Evolutionary conservation across 345 rosid species (phyloP).

Genomic region (Linum trigynum): DNA sequence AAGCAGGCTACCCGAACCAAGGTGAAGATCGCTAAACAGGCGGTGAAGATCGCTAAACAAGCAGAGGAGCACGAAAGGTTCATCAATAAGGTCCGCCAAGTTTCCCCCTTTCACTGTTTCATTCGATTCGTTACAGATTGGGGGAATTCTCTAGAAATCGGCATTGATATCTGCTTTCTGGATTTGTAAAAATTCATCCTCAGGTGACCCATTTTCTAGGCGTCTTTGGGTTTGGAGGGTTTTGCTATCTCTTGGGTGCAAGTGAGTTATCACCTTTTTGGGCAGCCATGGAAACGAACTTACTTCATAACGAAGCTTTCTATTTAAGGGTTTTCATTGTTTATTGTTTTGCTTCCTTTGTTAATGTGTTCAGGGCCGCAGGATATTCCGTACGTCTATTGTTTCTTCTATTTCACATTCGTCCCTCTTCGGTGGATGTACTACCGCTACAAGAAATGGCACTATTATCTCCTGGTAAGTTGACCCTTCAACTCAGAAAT

Average conservation of each 20-base stretch:
- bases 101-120: background rate
- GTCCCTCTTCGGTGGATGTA: constrained; percentile 98
- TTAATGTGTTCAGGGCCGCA: constrained; percentile 62
- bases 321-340: constrained; percentile 3
- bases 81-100: constrained; percentile 51
- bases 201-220: constrained; percentile 85
- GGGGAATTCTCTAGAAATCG: background rate
- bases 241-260: constrained; percentile 89
- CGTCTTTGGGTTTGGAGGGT: constrained; percentile 87
- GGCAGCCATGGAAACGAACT: constrained; percentile 7
- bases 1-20: constrained; percentile 75
- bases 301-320: background rate
- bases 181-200: constrained; percentile 1
- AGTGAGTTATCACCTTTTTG: constrained; percentile 39
- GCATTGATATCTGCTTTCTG: background rate
- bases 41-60: constrained; percentile 83
- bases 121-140: no score
- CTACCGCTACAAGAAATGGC: constrained; percentile 95
- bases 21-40: constrained; percentile 78
- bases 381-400: constrained; percentile 72
- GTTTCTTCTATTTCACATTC: constrained; percentile 65
- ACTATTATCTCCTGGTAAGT: constrained; percentile 89
- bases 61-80: constrained; percentile 88
- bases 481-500: background rate
- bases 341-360: constrained; percentile 8